Evolutionary conservation across 2,329 filamentous ascomycete genomes (phyloP).

Genomic region (Calonectria crousiana): DNA sequence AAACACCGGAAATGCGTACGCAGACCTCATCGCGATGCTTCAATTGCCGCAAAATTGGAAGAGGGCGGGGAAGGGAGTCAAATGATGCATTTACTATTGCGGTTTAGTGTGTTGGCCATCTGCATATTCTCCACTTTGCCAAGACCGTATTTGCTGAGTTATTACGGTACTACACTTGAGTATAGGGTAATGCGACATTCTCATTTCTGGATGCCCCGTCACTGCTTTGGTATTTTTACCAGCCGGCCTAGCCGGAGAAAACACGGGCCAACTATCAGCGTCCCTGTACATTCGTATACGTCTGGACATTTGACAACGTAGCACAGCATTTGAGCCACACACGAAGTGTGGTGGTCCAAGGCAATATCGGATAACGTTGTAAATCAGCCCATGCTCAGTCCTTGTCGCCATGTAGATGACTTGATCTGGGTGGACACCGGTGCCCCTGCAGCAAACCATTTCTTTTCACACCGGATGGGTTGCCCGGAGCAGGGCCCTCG

Average conservation of each 20-base stretch:
- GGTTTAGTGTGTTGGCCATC: no score
- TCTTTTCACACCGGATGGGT: constrained; percentile 20
- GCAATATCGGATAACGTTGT: constrained; percentile 27
- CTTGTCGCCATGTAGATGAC: constrained; percentile 27
- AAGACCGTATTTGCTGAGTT: no score
- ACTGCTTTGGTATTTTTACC: constrained; percentile 18
- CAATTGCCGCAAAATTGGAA: no score
- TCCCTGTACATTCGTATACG: constrained; percentile 28
- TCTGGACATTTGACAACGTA: constrained; percentile 17
- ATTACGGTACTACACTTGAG: no score
- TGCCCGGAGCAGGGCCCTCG: constrained; percentile 30
- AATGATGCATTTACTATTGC: no score
- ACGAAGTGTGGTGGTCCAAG: constrained; percentile 29
- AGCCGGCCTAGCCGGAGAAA: constrained; percentile 35
- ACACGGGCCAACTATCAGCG: constrained; percentile 26
- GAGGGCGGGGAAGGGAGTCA: no score
- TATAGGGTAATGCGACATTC: neutral
- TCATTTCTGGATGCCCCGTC: neutral
- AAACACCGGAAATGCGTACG: no score
- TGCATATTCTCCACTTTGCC: no score
- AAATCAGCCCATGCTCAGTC: constrained; percentile 33
- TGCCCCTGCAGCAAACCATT: constrained; percentile 34
- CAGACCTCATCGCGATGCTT: no score
- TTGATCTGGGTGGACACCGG: constrained; percentile 26
- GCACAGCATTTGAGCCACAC: constrained; percentile 37